Percentiles rank a stretch among this genome's conserved stretches.
Conservation (phyloP, 1,139 yeast genomes). For the Wickerhamomyces sp. region DNA sequence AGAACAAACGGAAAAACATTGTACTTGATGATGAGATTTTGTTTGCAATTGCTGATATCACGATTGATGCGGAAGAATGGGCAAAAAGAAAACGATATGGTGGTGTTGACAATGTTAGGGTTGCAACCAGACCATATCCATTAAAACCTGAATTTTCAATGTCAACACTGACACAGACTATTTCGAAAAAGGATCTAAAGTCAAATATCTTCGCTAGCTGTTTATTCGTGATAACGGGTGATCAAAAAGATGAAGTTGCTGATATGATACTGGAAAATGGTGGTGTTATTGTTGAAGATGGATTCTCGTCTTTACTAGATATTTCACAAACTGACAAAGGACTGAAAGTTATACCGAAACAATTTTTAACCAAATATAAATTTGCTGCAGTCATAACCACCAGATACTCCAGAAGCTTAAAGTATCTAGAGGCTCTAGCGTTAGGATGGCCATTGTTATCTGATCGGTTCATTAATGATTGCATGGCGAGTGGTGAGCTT, state of each 20-base stretch:
- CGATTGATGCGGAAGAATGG: slow-evolving; percentile 27
- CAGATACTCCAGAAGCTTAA: slow-evolving; percentile 58
- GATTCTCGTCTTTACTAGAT: slow-evolving; percentile 33
- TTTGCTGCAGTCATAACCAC: slow-evolving; percentile 69
- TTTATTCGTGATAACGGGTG: slow-evolving; percentile 39
- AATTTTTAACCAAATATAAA: slow-evolving; percentile 16
- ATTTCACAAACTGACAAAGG: slow-evolving; percentile 2
- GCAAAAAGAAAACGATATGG: slow-evolving; percentile 23
- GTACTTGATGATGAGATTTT: slow-evolving; percentile 3
- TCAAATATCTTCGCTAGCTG: slow-evolving; percentile 34
- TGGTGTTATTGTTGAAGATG: slow-evolving; percentile 48
- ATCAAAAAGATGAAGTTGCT: slow-evolving; percentile 34
- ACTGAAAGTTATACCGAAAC: slow-evolving; percentile 12
- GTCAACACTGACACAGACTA: slow-evolving; percentile 6
- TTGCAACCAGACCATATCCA: slow-evolving; percentile 3
- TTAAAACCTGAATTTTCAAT: slow-evolving; percentile 5
- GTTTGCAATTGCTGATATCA: slow-evolving; percentile 21
- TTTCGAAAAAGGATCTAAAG: not conserved
- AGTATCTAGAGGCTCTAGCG: slow-evolving; percentile 81
- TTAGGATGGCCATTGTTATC: slow-evolving; percentile 87
- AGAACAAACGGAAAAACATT: slow-evolving; percentile 13
- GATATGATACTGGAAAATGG: slow-evolving; percentile 43
- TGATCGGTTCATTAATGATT: slow-evolving; percentile 53
- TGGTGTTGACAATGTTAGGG: slow-evolving; percentile 20
- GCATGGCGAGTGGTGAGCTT: slow-evolving; percentile 32